phyloP scores from a whole-genome alignment of 176 grass and related monocot genomes.

The Phoenix dactylifera region DNA sequence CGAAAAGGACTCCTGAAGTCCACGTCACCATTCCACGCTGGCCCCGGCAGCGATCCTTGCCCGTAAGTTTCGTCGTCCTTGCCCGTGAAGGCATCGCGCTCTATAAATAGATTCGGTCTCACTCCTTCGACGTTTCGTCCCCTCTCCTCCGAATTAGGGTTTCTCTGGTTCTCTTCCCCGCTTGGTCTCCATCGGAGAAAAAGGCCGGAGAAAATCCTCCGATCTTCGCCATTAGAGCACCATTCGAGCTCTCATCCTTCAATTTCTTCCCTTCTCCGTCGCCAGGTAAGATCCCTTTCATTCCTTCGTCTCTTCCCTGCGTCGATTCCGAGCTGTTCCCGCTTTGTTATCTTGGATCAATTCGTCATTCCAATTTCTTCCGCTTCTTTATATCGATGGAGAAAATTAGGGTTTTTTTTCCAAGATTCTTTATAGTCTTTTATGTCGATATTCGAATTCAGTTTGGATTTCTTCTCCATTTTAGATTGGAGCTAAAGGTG shows the following conservation, averaged over 20 bases:
- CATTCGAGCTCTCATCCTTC: neutral
- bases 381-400: neutral
- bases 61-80: too few relatives aligned
- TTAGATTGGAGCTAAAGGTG: neutral
- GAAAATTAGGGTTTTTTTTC: neutral
- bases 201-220: conserved; percentile 2
- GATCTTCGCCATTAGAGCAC: neutral
- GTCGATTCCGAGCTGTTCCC: too few relatives aligned
- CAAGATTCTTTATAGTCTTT: neutral
- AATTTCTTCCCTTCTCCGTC: neutral
- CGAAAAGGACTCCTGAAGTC: too few relatives aligned
- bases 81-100: too few relatives aligned
- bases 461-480: neutral
- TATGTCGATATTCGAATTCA: neutral
- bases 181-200: neutral
- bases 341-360: too few relatives aligned
- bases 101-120: too few relatives aligned
- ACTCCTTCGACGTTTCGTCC: too few relatives aligned
- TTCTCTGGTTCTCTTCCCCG: neutral
- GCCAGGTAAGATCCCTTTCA: neutral
- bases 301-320: neutral
- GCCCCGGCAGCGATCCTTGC: too few relatives aligned
- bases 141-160: neutral
- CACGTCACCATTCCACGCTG: too few relatives aligned
- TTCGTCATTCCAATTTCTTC: neutral